Conservation (phyloP, 192 early-diverging fungal species). For the Backusella westeae region DNA sequence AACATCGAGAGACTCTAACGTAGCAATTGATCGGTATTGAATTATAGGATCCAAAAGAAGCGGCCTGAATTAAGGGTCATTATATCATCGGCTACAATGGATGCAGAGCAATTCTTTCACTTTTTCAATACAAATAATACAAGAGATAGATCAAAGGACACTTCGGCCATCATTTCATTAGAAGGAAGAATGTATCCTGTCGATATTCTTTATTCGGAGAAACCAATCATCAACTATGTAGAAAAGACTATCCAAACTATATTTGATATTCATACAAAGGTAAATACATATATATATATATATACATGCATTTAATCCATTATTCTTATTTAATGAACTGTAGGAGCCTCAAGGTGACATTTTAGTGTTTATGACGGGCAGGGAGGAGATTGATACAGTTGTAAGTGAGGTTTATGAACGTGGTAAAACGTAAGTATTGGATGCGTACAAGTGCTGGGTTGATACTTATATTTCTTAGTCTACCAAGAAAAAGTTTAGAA, state of each 20-base stretch:
- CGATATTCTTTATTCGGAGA: constrained; percentile 57
- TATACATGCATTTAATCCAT: background rate
- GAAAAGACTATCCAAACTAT: constrained; percentile 65
- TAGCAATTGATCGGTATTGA: background rate
- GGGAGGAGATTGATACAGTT: constrained; percentile 72
- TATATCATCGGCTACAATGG: constrained; percentile 81
- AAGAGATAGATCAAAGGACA: constrained; percentile 44
- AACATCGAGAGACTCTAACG: background rate
- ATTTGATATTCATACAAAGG: constrained; percentile 69
- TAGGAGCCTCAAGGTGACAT: constrained; percentile 66
- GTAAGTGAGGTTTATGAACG: constrained; percentile 59
- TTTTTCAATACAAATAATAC: constrained; percentile 67
- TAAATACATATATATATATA: background rate
- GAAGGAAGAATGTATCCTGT: constrained; percentile 76
- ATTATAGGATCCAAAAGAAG: constrained; percentile 63
- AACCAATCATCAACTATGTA: constrained; percentile 66
- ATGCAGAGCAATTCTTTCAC: constrained; percentile 66
- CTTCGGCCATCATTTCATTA: constrained; percentile 64
- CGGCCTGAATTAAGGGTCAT: constrained; percentile 70
- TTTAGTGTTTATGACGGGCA: constrained; percentile 69
- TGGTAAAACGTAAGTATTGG: constrained; percentile 42
- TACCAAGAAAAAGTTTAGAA: constrained; percentile 36
- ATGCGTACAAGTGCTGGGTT: background rate
- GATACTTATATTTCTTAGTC: constrained; percentile 14
- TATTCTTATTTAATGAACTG: background rate